Evolutionary conservation across 495 filamentous ascomycete species (phyloP), one percentile per base, ranked within the genome.

Genomic region (Penicillium pulvis): DNA sequence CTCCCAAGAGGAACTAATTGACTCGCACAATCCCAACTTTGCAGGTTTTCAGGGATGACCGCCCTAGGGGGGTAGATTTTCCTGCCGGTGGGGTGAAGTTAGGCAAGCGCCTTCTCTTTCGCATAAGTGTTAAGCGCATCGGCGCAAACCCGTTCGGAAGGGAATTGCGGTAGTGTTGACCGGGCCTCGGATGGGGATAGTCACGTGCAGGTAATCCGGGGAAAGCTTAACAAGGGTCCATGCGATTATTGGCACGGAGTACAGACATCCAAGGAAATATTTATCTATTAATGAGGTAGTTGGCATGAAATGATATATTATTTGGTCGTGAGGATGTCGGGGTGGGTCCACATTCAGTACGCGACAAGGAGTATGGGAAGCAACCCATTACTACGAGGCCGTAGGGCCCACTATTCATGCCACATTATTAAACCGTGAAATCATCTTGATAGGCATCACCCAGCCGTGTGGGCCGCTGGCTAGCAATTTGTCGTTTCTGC

Each of bases 401-500:
- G 16, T 45, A 11, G 20, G 28, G 50, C 35, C 19, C 31, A 52
- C 33, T 8, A 17, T 30, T 44, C 53, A 35, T 35, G 24, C 14
- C 42, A 43, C 33, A 53, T 55, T 26, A 55, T 50, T 20, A 58
- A 33, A 59, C 45, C 20, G 51, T 43, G 26, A 58, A 28, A 39
- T 72, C 62, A 65, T 74, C 69, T 49, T 61, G 64, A 62, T 77
- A 68, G 49, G 72, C 69, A 42, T 69, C 71, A 33, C 56, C 67
- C n/a, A 65, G 67, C 51, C 54, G 42, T 12, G 58, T 63, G 9
- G 68, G 55, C 41, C 63, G 62, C 55, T 69, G 63, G 42, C 49
- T 56, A 14, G 72, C 61, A 56, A 65, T 59, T 33, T 67, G 68
- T n/a, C 74, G 73, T 53, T 70, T 75, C 46, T 74, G 73, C 66